Evolutionary conservation across 331 rosid species (phyloP).

Genomic region (Pyrus hybrid): DNA sequence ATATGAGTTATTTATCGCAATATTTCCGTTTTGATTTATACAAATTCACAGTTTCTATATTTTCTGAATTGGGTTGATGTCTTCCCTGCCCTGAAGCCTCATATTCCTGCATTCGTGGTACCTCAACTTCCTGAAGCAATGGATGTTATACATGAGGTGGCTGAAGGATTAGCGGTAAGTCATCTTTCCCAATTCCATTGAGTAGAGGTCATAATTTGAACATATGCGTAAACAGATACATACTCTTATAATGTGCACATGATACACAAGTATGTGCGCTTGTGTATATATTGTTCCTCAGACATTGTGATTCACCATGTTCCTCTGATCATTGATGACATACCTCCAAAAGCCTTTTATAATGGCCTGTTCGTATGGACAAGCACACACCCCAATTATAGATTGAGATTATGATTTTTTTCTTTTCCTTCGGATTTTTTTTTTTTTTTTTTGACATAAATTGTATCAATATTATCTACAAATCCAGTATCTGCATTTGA

Average conservation of each 20-base stretch:
- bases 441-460: too few species aligned
- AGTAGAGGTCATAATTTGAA: not conserved
- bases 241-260: not conserved
- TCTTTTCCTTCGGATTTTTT: not conserved
- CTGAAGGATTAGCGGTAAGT: conserved; percentile 48
- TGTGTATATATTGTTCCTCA: not conserved
- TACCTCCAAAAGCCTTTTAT: not conserved
- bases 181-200: conserved; percentile 6
- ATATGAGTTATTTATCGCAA: conserved; percentile 12
- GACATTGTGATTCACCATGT: not conserved
- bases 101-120: conserved; percentile 69
- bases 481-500: not conserved
- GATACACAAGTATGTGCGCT: not conserved
- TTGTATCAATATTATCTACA: not conserved
- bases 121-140: conserved; percentile 80
- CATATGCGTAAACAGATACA: too few species aligned
- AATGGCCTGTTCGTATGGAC: not conserved
- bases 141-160: conserved; percentile 57
- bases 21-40: conserved; percentile 25
- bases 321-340: not conserved
- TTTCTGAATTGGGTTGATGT: conserved; percentile 43
- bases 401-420: not conserved
- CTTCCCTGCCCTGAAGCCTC: conserved; percentile 63
- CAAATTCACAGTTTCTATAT: conserved; percentile 21
- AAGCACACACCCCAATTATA: not conserved